Evolutionary conservation across 441 rosid genomes (phyloP), one percentile per base, ranked within the genome.

Genomic region (Jatropha multifida): DNA sequence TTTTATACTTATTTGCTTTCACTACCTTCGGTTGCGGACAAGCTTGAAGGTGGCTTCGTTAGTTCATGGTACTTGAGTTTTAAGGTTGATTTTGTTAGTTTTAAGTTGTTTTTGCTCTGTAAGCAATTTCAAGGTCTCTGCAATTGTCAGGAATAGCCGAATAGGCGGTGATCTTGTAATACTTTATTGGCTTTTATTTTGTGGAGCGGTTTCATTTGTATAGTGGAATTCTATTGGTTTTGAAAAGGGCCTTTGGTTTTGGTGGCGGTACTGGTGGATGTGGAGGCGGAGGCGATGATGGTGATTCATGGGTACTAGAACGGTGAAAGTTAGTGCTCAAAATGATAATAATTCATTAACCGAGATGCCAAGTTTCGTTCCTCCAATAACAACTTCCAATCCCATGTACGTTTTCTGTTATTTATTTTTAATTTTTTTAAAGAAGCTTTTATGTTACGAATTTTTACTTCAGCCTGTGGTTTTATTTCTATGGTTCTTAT

Each of bases 361-460:
- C 56, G 87, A 77, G 83, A 85, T 88, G 90, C 91, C 86, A 69
- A 85, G 88, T 82, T 88, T 79, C 71, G 78, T 83, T 68, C 85
- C 91, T 59, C 59, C 81, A 14, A 69, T 74, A 64, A 76, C 93
- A 32, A 63, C 68, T 75, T 75, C 86, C 49, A 89, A 78, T 84
- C 74, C 85, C 74, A 80, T 75, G 90, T 88, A 80, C 78, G 49
- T 65, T 54, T 65, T 62, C 13, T 58, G 54, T 23, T 61, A 13
- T 37, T 37, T 20, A 17, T 18, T 72, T 27, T 18, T 20, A 1
- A 23, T 64, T 26, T 48, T 17, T 42, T 2, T 72, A 6, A 54
- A 14, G 23, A 55, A 23, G 56, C 3, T 65, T 5, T 58, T 54
- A 32, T 46, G n/a, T 26, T 12, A 23, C 46, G 5, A 69, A 69